Conservation (phyloP, 176 grass and related monocot genomes). For the Oryza punctata region DNA sequence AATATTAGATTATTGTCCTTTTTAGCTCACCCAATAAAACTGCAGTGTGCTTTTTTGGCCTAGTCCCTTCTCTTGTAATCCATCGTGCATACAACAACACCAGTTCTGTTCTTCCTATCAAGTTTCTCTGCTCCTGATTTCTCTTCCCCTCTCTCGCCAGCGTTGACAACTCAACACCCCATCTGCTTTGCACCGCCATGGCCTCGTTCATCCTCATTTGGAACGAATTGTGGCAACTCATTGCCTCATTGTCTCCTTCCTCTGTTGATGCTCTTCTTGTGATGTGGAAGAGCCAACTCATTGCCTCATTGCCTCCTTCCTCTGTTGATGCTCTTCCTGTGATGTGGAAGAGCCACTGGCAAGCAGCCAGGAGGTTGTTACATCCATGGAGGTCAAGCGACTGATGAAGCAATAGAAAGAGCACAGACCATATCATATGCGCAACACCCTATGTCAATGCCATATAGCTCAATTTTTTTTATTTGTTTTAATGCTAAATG, state of each 20-base stretch:
- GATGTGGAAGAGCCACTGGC: not conserved
- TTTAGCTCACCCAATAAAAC: not conserved
- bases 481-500: not conserved
- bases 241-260: not conserved
- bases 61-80: not conserved
- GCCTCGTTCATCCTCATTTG: not conserved
- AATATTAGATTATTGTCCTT: not conserved
- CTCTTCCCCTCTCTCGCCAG: not conserved
- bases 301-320: too few relatives aligned
- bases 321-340: not conserved
- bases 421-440: not conserved
- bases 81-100: not conserved
- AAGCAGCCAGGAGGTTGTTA: too few relatives aligned
- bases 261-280: not conserved
- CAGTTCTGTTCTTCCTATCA: not conserved
- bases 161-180: not conserved
- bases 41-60: not conserved
- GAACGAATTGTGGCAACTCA: not conserved
- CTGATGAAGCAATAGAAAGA: not conserved
- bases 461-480: not conserved
- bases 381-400: not conserved
- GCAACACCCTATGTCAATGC: not conserved
- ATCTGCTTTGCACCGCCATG: not conserved
- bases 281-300: not conserved
- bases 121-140: not conserved